Conservation (phyloP, 371 early-diverging fungal species). For the Mucor irregularis region DNA sequence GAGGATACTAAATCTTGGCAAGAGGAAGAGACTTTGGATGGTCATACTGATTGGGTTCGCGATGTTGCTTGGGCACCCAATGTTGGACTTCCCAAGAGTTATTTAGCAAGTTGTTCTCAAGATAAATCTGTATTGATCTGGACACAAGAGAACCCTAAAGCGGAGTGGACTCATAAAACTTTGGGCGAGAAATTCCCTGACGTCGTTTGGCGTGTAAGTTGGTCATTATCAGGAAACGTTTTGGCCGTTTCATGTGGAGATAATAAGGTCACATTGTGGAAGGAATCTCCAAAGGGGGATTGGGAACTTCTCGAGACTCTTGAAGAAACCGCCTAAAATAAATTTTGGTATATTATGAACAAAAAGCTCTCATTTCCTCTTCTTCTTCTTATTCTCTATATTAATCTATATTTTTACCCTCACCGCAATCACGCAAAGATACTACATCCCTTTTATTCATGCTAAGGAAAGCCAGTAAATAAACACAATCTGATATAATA, state of each 20-base stretch:
- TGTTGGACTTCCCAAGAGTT: constrained; percentile 87
- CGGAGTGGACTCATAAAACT: constrained; percentile 74
- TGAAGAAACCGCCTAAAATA: constrained; percentile 63
- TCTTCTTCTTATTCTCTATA: constrained; percentile 2
- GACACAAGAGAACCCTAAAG: constrained; percentile 78
- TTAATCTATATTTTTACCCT: not conserved
- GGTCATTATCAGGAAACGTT: constrained; percentile 94
- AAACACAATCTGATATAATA: too few relatives aligned
- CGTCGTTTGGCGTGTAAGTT: constrained; percentile 93
- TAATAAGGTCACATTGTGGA: constrained; percentile 95
- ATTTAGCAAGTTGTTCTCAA: constrained; percentile 93
- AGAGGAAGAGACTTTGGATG: constrained; percentile 82
- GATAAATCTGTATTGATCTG: constrained; percentile 96
- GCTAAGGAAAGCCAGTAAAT: too few relatives aligned
- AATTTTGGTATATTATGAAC: not conserved
- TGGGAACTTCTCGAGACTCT: constrained; percentile 85
- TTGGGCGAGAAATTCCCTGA: constrained; percentile 90
- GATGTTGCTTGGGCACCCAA: constrained; percentile 97
- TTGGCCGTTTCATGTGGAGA: constrained; percentile 96
- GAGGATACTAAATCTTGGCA: constrained; percentile 78
- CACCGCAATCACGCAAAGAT: too few relatives aligned
- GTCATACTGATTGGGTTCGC: constrained; percentile 98
- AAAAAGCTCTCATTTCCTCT: constrained; percentile 5
- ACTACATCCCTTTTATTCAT: too few relatives aligned
- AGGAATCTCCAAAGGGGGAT: constrained; percentile 89